Conservation (phyloP, 1,139 yeast genomes). For the Yamadazyma pseudoaaseri region DNA sequence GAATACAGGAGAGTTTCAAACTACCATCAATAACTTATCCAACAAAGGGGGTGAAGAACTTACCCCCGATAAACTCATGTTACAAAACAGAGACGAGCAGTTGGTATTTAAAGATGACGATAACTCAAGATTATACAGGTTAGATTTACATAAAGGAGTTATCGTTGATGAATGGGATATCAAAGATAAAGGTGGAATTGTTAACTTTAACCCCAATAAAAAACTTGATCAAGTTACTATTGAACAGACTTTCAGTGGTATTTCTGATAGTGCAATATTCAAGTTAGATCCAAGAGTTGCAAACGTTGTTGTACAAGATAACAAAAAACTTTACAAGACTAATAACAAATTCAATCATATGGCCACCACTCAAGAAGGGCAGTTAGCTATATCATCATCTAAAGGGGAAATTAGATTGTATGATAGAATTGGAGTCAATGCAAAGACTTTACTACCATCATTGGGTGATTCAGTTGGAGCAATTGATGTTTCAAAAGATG, state of each 20-base stretch:
- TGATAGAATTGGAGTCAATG: slow-evolving; percentile 68
- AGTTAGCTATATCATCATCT: slow-evolving; percentile 70
- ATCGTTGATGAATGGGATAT: slow-evolving; percentile 81
- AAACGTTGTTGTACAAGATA: slow-evolving; percentile 50
- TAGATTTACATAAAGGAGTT: slow-evolving; percentile 79
- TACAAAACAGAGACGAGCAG: slow-evolving; percentile 69
- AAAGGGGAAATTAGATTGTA: slow-evolving; percentile 76
- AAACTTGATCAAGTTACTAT: slow-evolving; percentile 73
- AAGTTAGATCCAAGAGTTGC: slow-evolving; percentile 77
- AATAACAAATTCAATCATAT: slow-evolving; percentile 59
- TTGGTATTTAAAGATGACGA: slow-evolving; percentile 62
- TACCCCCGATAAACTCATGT: slow-evolving; percentile 65
- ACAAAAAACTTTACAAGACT: slow-evolving; percentile 45
- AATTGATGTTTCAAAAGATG: slow-evolving; percentile 73
- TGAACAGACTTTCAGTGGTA: slow-evolving; percentile 73
- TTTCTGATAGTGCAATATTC: slow-evolving; percentile 64
- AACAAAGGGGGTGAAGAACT: slow-evolving; percentile 53
- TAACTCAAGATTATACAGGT: slow-evolving; percentile 49
- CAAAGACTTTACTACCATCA: slow-evolving; percentile 78
- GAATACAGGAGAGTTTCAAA: slow-evolving; percentile 55
- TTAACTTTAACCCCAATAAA: slow-evolving; percentile 62
- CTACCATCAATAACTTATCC: slow-evolving; percentile 65
- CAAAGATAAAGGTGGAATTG: slow-evolving; percentile 40
- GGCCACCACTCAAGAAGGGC: slow-evolving; percentile 72
- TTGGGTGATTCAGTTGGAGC: slow-evolving; percentile 72